Base-by-base conservation (phyloP, 2,329 filamentous ascomycete genomes). In the Pestalotiopsis sp. region DNA sequence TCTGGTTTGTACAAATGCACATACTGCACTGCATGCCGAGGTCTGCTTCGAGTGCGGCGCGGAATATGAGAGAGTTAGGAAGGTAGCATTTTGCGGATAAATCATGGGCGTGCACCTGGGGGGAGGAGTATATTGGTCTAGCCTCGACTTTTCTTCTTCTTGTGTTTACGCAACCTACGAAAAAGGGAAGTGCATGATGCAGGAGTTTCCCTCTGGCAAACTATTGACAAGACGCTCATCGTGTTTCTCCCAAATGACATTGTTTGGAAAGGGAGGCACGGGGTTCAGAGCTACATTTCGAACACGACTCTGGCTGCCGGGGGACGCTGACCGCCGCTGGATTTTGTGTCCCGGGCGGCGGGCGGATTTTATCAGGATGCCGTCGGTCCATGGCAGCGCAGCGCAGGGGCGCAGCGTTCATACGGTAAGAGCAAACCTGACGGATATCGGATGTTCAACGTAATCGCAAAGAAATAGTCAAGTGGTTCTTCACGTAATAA, bases 51-150 rank as follows among this genome's bases (percentile, higher is more conserved):
- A 60, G 65, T 59, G 52, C 31, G 52, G 65, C 65, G 45, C 65
- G 65, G 65, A 66, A 66, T 31, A n/a, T 52, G 52, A 60, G 27
- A 40, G 56, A 66, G 65, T 40, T 66, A 66, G 65, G 65, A 66
- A 66, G 65, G 65, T 66, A 56, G 36, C 65, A 66, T 17, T 57
- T 14, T 31, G 63, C 63, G 63, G 63, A 36, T 66, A 66, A 66
- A 66, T 66, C 38, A 36, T 31, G 49, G 7, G 62, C 62, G n/a
- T 27, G 40, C 40, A 27, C 41, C 45, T 52, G 59, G 59, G 27
- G 27, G 25, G 27, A 36, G 31, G 31, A 36, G 7, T 36, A 36
- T 40, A 14, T 41, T 41, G 31, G n/a, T 40, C 36, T 20, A 14
- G 14, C 59, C 31, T 62, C 59, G 14, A n/a, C 27, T 17, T 52